Base-by-base conservation (phyloP, 352 stramenopile genomes). In the Phytophthora cryptogea region DNA sequence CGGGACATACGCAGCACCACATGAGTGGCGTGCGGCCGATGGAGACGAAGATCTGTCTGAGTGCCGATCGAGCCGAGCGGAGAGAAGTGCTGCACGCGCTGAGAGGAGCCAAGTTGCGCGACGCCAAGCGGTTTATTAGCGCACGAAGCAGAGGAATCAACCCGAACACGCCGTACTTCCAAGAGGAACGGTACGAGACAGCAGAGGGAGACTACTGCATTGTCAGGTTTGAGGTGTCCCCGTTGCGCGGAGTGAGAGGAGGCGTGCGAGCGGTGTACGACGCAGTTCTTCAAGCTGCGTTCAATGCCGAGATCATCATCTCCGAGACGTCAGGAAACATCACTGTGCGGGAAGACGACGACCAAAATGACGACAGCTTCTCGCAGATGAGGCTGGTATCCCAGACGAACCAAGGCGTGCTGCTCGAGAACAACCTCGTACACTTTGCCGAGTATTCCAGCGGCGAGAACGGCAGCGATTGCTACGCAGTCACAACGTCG, bases 331-430 rank as follows among this genome's bases (percentile, higher is more conserved):
- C 80, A 0, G 79, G 78, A 10, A 72, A 84, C 46, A 86, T 89
- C 36, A 89, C 76, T 14, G 80, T 87, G 53, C 79, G 79, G 8
- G 79, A 89, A 47, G 78, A 89, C 43, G 80, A 87, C 58, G 80
- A 89, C 60, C 74, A 69, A 27, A 65, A 68, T 23, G 71, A 80
- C 31, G 58, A 69, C 26, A 64, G 53, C 31, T 49, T 79, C 13
- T 70, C 70, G 16, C 73, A 86, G 60, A 68, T 76, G 54, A 68
- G 76, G 2, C 66, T 86, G 2, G 73, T 83, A 13, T 76, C 74
- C 9, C 60, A 63, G 7, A 78, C 65, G 1, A 53, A 48, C 2
- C 41, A 61, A 36, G 72, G 67, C 1, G 51, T 67, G 4, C 43
- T 75, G 4, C 28, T 80, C 1, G 70, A 69, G 37, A 76, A 66